Base-by-base conservation (phyloP, 1,284 basidiomycete genomes). In the Cryptococcus jaspeensis region DNA sequence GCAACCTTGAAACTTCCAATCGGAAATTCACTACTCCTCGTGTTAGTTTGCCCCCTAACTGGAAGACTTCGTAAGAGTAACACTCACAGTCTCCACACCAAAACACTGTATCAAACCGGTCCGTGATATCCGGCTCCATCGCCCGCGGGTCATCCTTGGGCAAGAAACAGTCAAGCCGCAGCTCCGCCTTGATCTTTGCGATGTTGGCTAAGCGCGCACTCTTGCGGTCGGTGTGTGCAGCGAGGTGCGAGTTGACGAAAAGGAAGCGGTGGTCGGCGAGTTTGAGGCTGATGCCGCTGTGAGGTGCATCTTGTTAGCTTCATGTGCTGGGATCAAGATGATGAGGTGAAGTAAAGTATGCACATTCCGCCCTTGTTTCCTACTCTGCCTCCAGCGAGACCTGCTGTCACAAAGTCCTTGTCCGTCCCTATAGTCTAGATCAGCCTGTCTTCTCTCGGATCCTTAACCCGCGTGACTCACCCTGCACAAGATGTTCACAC, bases 211-310 rank as follows among this genome's bases (percentile, higher is more conserved):
- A 53, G 12, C 78, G 65, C 13, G 73, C 75, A 25, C 69, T 61
- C 18, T 72, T 61, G 2, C 76, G 65, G 46, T 69, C 70, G 0
- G 78, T 75, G 61, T 81, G 80, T 0, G 80, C 81, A 0, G 83
- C 82, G 13, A 84, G 70, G 62, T 84, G 83, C 0, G 82, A 80
- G 42, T 82, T 83, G 61, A 84, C 76, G 59, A 84, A 84, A 2
- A 84, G 73, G 39, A 84, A 71, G 1, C 81, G 71, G 20, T 79
- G 78, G 18, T 71, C 71, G n/a, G 77, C 81, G 18, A 84, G 73
- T 47, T 81, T 78, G 40, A 84, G 64, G 47, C 78, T 79, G 64
- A 83, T 79, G 16, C 81, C 82, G 32, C 70, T 75, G 53, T 20
- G 37, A 44, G 44, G 16, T 23, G 23, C 20, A 28, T 22, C 16